Evolutionary conservation across 148 eudicot genomes (phyloP).

Genomic region (Nepenthes gracilis): DNA sequence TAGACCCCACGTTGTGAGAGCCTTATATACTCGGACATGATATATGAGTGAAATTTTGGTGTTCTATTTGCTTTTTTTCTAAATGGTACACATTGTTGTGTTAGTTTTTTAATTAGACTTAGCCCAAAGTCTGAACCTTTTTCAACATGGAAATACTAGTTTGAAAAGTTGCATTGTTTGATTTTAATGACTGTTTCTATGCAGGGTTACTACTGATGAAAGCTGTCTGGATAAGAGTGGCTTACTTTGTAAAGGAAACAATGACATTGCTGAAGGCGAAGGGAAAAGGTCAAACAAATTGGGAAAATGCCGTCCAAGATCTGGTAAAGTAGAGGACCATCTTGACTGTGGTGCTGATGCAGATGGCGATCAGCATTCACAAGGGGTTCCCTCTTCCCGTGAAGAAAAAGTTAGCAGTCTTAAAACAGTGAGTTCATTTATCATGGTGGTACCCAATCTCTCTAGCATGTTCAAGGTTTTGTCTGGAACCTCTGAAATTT

Average conservation of each 20-base stretch:
- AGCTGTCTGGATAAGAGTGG: slow-evolving; percentile 27
- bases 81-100: not conserved
- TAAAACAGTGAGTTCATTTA: slow-evolving; percentile 62
- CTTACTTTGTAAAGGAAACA: slow-evolving; percentile 34
- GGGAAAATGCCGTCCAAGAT: slow-evolving; percentile 64
- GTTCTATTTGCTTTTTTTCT: no score
- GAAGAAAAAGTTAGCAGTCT: slow-evolving; percentile 99
- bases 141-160: not conserved
- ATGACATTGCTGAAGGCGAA: slow-evolving; percentile 51
- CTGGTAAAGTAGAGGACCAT: slow-evolving; percentile 57
- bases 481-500: no score
- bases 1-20: no score
- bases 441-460: not conserved
- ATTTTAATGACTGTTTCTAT: slow-evolving; percentile 4
- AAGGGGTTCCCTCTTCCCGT: slow-evolving; percentile 63
- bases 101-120: not conserved
- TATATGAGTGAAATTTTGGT: no score
- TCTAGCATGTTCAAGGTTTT: no score
- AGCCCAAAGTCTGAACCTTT: no score
- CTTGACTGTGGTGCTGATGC: slow-evolving; percentile 72
- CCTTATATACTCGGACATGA: no score
- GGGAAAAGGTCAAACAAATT: slow-evolving; percentile 46
- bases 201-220: slow-evolving; percentile 46
- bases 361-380: slow-evolving; percentile 88
- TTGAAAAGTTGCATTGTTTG: not conserved